A percentile compares a stretch with the other conserved stretches of the same genome.
phyloP scores from a whole-genome alignment of 73 alveolate genomes.

The Paramecium octaurelia region DNA sequence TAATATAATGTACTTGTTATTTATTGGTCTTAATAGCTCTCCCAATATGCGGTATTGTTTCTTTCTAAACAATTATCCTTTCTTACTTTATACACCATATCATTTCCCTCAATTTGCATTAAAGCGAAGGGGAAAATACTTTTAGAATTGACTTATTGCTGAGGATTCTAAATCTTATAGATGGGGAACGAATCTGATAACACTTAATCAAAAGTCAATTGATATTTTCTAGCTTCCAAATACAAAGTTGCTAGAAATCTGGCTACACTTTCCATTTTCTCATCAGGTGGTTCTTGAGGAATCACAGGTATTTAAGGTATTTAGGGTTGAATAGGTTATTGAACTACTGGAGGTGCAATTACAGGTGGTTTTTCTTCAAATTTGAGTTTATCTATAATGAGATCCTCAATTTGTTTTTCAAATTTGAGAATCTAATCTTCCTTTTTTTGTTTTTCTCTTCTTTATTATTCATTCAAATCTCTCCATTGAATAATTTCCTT shows the following conservation, averaged over 20 bases:
- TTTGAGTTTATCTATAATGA: not conserved
- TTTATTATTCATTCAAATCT: not conserved
- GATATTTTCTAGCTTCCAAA: slow-evolving; percentile 19
- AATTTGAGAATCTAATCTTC: not conserved
- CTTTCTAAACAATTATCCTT: not conserved
- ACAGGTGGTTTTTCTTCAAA: slow-evolving; percentile 13
- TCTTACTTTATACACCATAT: not conserved
- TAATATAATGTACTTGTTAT: not conserved
- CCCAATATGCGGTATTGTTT: not conserved
- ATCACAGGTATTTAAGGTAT: not conserved
- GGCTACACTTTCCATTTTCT: slow-evolving; percentile 6
- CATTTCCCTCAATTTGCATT: not conserved
- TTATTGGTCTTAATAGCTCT: not conserved
- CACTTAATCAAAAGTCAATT: not conserved
- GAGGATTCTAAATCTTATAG: not conserved
- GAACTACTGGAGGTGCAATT: not conserved
- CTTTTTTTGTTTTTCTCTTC: not conserved
- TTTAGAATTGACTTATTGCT: not conserved
- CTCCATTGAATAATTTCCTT: not conserved
- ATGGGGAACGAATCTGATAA: not conserved
- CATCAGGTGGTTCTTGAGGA: slow-evolving; percentile 36
- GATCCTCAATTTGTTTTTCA: not conserved
- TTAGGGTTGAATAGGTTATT: not conserved
- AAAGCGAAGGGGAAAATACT: not conserved
- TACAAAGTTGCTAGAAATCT: slow-evolving; percentile 18